A percentile compares a stretch with the other conserved stretches of the same genome.
phyloP scores from a whole-genome alignment of 345 rosid genomes.

The Excoecaria agallocha region DNA sequence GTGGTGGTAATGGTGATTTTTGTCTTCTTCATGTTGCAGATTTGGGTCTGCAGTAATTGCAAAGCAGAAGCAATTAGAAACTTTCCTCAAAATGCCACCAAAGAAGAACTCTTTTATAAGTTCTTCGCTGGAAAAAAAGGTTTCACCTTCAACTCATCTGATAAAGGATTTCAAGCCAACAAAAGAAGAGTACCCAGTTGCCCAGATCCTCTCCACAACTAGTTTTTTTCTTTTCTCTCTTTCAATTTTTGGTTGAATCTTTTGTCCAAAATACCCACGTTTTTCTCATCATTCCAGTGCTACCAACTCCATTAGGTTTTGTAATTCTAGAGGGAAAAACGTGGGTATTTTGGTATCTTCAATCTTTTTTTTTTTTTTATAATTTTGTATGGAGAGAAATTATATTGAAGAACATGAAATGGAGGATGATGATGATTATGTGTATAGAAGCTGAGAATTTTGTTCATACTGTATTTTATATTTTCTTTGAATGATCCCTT shows the following conservation, averaged over 20 bases:
- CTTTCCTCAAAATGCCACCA: conserved; percentile 27
- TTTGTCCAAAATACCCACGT: conserved; percentile 60
- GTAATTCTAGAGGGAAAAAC: conserved; percentile 44
- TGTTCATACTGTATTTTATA: background rate
- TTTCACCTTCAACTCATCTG: conserved; percentile 31
- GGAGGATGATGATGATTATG: conserved; percentile 8
- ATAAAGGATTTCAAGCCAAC: conserved; percentile 45
- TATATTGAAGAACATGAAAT: conserved; percentile 1
- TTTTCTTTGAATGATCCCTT: conserved; percentile 11
- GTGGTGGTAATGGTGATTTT: conserved; percentile 17
- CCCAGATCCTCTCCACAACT: conserved; percentile 95
- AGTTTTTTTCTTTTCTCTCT: conserved; percentile 20
- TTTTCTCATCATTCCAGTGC: conserved; percentile 37
- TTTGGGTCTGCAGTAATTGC: conserved; percentile 41
- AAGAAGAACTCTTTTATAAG: conserved; percentile 28
- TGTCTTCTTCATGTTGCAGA: conserved; percentile 32
- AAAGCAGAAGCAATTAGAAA: conserved; percentile 51
- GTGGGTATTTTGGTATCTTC: conserved; percentile 51
- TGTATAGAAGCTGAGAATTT: conserved; percentile 23
- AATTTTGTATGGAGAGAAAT: background rate
- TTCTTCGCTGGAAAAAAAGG: conserved; percentile 36
- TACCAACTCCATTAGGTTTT: background rate
- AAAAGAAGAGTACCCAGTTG: conserved; percentile 82
- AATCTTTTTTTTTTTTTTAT: background rate
- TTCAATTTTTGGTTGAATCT: background rate